Evolutionary conservation across 139 green algal genomes (phyloP).

Genomic region (Chlamydomonas schloesseri): DNA sequence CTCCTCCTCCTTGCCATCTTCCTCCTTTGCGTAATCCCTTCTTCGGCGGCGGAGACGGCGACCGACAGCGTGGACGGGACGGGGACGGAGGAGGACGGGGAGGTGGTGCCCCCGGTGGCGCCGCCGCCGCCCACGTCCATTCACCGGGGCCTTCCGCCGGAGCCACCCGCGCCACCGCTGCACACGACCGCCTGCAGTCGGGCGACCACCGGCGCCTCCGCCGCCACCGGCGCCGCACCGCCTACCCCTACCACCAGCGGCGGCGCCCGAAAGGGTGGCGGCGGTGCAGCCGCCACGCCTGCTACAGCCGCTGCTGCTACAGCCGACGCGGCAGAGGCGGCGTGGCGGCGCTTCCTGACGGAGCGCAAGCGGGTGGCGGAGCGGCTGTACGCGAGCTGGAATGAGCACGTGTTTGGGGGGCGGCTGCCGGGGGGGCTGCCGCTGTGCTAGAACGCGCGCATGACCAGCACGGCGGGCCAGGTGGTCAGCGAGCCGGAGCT

Average conservation of each 20-base stretch:
- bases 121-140: no score
- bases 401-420: slow-evolving; percentile 64
- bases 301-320: background rate
- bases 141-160: background rate
- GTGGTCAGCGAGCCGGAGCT: slow-evolving; percentile 7
- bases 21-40: background rate
- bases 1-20: no score
- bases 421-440: slow-evolving; percentile 60
- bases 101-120: background rate
- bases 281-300: no score
- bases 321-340: background rate
- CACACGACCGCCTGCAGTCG: background rate
- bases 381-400: slow-evolving; percentile 62
- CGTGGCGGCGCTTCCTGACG: slow-evolving; percentile 29
- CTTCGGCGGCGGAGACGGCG: no score
- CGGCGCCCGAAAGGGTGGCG: no score
- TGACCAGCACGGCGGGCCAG: slow-evolving; percentile 66
- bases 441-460: slow-evolving; percentile 69
- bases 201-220: no score
- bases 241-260: no score
- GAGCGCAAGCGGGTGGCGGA: slow-evolving; percentile 49
- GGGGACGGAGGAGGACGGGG: background rate
- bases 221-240: no score
- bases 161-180: no score
- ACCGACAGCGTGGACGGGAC: no score